phyloP scores from a whole-genome alignment of 73 alveolate species.

The Paramecium sonneborni region DNA sequence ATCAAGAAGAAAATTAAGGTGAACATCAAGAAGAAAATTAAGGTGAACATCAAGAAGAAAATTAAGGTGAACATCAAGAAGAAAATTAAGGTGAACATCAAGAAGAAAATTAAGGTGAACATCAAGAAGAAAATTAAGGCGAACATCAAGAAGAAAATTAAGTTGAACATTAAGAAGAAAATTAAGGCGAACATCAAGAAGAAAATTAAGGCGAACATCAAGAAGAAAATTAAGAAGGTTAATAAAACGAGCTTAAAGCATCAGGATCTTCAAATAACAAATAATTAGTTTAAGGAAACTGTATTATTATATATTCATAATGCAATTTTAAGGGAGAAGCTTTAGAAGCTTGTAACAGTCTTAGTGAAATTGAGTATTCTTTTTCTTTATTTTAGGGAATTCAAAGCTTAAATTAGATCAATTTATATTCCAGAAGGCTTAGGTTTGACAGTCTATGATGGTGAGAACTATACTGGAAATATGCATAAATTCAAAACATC shows the following conservation, averaged over 20 bases:
- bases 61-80: neutral
- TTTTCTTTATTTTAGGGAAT: neutral
- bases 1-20: no score
- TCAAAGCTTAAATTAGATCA: slow-evolving; percentile 26
- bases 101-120: neutral
- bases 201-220: neutral
- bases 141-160: neutral
- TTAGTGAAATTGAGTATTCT: slow-evolving; percentile 31
- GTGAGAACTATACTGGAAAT: slow-evolving; percentile 36
- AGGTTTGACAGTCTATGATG: slow-evolving; percentile 50
- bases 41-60: neutral
- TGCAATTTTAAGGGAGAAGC: slow-evolving; percentile 47
- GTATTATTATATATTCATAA: slow-evolving; percentile 40
- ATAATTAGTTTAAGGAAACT: slow-evolving; percentile 26
- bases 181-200: neutral
- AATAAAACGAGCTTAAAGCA: neutral
- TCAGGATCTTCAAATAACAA: neutral
- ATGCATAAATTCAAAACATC: slow-evolving; percentile 15
- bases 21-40: no score
- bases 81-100: neutral
- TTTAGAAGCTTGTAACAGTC: slow-evolving; percentile 34
- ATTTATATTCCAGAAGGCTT: slow-evolving; percentile 42
- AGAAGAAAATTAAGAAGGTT: neutral
- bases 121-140: neutral
- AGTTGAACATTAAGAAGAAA: no score